Evolutionary conservation across 1,284 basidiomycete species (phyloP), one percentile per base, ranked within the genome.

Genomic region (Mycosarcoma maydis): DNA sequence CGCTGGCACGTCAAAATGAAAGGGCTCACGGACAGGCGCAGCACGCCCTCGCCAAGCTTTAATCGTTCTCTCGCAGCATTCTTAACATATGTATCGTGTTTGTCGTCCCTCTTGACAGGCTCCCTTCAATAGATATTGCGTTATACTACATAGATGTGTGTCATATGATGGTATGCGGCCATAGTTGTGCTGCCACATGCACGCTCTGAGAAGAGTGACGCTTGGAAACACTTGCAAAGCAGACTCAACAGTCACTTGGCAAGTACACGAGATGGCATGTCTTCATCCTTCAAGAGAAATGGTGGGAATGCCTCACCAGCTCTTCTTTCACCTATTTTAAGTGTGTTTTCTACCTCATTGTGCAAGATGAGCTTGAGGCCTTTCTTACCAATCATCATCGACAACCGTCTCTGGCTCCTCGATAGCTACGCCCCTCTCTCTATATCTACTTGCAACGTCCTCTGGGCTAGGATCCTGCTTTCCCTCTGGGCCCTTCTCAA

Each of bases 1-100:
- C 61, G 2, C 42, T 71, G 17, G 72, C 72, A 30, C 20, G 46
- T 16, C 54, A 72, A 41, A 74, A 74, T 58, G 47, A 44, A 39
- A 55, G 13, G 9, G 65, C 58, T n/a, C 61, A 64, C 27, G 32
- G 22, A 5, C 38, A 56, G 14, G 27, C 47, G 11, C 45, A 55
- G 39, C 33, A 34, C 33, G 10, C 16, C 13, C 33, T 16, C 7
- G 72, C 72, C 23, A 75, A 58, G 59, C 59, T 74, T 10, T 73
- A 41, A 17, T 29, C 24, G 13, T 45, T 27, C 11, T 16, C n/a
- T 29, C 51, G 30, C 26, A 45, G 52, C 52, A 39, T 49, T 32
- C 9, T 34, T 44, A n/a, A n/a, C n/a, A n/a, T n/a, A n/a, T 37
- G 44, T 49, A 30, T 26, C 20, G 9, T 24, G 45, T 14, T 3